Evolutionary conservation across 2,329 filamentous ascomycete genomes (phyloP).

Genomic region (Verticillium albo-atrum): DNA sequence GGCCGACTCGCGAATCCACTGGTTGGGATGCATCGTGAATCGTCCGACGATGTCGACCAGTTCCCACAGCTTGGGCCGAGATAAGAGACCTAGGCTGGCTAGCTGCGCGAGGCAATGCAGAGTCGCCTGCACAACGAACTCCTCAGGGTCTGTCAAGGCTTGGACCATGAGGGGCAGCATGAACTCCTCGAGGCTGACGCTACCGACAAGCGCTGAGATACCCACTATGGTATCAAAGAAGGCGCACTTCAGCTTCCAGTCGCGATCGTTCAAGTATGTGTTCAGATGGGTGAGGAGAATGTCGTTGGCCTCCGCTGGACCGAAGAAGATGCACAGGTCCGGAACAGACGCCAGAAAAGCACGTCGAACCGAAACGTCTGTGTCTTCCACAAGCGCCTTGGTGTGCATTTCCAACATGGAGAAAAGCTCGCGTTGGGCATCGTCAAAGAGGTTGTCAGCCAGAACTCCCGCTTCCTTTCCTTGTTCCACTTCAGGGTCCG

Average conservation of each 20-base stretch:
- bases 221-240: conserved; percentile 96
- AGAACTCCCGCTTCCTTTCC: conserved; percentile 62
- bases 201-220: conserved; percentile 85
- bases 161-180: conserved; percentile 95
- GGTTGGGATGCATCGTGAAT: conserved; percentile 89
- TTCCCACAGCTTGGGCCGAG: conserved; percentile 81
- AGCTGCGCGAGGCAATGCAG: conserved; percentile 84
- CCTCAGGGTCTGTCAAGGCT: conserved; percentile 86
- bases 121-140: conserved; percentile 88
- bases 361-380: conserved; percentile 77
- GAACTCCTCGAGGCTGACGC: conserved; percentile 86
- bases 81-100: conserved; percentile 81
- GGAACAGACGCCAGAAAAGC: conserved; percentile 91
- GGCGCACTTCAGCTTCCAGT: conserved; percentile 94
- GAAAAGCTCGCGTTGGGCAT: conserved; percentile 76
- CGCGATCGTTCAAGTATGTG: conserved; percentile 91
- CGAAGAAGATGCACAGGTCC: conserved; percentile 91
- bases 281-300: conserved; percentile 95
- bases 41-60: conserved; percentile 77
- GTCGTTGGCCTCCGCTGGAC: conserved; percentile 85
- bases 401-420: conserved; percentile 83
- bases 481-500: conserved; percentile 76
- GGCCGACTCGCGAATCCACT: conserved; percentile 91
- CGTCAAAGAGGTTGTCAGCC: conserved; percentile 82
- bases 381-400: conserved; percentile 83